A percentile compares a stretch with the other conserved stretches of the same genome.
These are phyloP conservation scores for Colletotrichum acutatum DNA, from an alignment of 2,329 filamentous ascomycete species.

Conservation along the genomic window DNA sequence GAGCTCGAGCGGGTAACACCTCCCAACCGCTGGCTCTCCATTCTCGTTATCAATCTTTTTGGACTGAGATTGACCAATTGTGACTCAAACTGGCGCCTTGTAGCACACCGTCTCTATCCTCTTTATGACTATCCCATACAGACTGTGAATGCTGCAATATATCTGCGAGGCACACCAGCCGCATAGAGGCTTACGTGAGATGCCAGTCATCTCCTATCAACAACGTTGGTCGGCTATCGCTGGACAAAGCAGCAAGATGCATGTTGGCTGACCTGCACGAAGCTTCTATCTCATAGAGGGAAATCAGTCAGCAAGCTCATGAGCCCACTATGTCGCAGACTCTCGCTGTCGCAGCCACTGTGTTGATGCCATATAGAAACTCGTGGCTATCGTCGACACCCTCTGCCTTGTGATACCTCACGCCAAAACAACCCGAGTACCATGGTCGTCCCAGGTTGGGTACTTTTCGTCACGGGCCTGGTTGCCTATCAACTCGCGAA, in stretches of 20 bases:
- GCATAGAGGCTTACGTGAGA: constrained; percentile 21
- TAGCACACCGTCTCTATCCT: background rate
- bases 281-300: background rate
- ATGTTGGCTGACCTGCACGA: background rate
- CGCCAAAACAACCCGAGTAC: background rate
- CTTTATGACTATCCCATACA: background rate
- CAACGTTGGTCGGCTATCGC: background rate
- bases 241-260: background rate
- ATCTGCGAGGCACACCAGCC: background rate
- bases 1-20: too few species aligned
- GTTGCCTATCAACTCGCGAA: background rate
- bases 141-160: background rate
- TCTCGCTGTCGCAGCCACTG: background rate
- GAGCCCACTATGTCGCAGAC: background rate
- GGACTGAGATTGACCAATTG: too few species aligned
- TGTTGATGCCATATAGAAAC: background rate
- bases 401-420: background rate
- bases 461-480: background rate
- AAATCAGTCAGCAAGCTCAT: background rate
- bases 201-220: background rate
- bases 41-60: too few species aligned
- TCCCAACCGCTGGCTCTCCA: too few species aligned
- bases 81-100: background rate
- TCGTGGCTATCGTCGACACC: background rate
- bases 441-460: background rate